Evolutionary conservation across 2,329 filamentous ascomycete species (phyloP).

Genomic region (Colletotrichum costaricense): DNA sequence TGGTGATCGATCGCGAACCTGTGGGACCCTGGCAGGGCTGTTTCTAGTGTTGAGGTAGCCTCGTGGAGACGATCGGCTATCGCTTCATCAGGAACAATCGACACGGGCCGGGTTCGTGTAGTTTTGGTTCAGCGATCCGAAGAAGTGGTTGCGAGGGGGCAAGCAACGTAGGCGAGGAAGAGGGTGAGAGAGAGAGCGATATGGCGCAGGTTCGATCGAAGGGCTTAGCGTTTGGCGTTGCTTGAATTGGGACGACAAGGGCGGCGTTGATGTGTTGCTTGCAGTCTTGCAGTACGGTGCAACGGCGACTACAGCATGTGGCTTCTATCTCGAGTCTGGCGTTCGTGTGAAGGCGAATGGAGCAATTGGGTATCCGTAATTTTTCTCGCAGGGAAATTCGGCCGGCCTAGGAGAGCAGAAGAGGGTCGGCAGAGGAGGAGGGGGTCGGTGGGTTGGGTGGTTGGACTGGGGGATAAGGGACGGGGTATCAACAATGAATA

Average conservation of each 20-base stretch:
- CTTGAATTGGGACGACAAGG: background rate
- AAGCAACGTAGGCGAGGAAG: background rate
- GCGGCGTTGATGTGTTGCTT: background rate
- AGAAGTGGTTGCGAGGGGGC: conserved; percentile 11
- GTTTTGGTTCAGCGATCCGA: background rate
- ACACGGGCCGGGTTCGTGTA: conserved; percentile 12
- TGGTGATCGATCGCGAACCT: conserved; percentile 23
- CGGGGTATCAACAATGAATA: conserved; percentile 34
- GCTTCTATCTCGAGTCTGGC: background rate
- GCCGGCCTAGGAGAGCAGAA: background rate
- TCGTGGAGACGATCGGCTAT: conserved; percentile 35
- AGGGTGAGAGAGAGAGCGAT: background rate
- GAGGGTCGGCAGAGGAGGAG: background rate
- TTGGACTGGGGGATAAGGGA: background rate
- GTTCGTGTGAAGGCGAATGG: background rate
- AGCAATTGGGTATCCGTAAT: conserved; percentile 27
- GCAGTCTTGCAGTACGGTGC: background rate
- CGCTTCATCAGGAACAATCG: conserved; percentile 35
- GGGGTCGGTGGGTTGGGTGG: background rate
- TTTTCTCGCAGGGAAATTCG: conserved; percentile 19
- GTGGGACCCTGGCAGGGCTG: conserved; percentile 34
- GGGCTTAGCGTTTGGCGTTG: background rate
- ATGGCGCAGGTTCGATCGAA: conserved; percentile 2
- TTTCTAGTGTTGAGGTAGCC: conserved; percentile 29
- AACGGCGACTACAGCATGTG: conserved; percentile 2